Conservation (phyloP, 805 yeast genomes). For the Myxozyma sirexii region DNA sequence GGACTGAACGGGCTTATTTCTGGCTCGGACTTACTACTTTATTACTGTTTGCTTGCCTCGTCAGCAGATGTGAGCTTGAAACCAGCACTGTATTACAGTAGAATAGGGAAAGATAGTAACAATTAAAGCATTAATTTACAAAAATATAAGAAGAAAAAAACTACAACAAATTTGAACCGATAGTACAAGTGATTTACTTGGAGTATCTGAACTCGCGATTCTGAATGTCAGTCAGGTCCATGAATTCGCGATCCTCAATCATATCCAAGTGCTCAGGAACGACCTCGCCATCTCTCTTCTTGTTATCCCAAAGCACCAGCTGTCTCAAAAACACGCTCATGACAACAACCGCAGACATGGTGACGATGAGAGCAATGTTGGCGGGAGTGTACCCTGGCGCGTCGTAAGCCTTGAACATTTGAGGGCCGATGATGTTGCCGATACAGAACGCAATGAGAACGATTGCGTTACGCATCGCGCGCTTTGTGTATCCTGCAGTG, state of each 20-base stretch:
- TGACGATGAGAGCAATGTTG: slow-evolving; percentile 26
- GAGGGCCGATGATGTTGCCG: slow-evolving; percentile 71
- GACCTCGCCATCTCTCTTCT: slow-evolving; percentile 49
- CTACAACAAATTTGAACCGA: no score
- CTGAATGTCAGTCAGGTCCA: slow-evolving; percentile 58
- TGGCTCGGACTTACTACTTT: no score
- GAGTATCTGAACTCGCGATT: slow-evolving; percentile 56
- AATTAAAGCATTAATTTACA: no score
- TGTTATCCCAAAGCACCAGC: slow-evolving; percentile 49
- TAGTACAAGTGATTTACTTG: neutral
- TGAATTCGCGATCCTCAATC: slow-evolving; percentile 49
- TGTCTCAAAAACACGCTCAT: slow-evolving; percentile 46
- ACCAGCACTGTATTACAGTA: no score
- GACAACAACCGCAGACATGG: slow-evolving; percentile 50
- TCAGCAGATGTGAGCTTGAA: no score
- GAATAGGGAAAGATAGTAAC: no score
- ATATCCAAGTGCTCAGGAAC: slow-evolving; percentile 24
- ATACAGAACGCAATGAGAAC: slow-evolving; percentile 66
- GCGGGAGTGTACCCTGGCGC: slow-evolving; percentile 46
- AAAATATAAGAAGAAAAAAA: no score
- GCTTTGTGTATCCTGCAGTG: slow-evolving; percentile 77
- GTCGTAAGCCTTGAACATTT: slow-evolving; percentile 55
- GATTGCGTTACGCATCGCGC: slow-evolving; percentile 60
- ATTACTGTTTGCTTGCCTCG: no score
- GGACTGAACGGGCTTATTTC: no score